A percentile compares a stretch with the other conserved stretches of the same genome.
These are phyloP conservation scores for Aspergillus japonicus DNA, from an alignment of 2,329 filamentous ascomycete genomes.

Conservation along the genomic window DNA sequence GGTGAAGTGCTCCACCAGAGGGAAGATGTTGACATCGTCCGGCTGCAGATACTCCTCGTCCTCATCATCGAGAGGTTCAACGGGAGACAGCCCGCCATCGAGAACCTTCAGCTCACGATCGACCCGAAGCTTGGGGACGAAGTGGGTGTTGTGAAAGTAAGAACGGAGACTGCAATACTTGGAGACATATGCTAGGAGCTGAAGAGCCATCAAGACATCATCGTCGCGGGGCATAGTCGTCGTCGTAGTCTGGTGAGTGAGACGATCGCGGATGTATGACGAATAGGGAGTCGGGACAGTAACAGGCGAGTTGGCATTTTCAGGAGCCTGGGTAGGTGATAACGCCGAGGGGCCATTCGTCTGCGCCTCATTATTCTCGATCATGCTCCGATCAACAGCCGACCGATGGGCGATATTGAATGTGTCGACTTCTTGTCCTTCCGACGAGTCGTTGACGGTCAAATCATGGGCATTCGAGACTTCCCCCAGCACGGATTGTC, in stretches of 20 bases:
- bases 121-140: constrained; percentile 89
- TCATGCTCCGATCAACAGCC: constrained; percentile 79
- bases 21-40: constrained; percentile 98
- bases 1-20: constrained; percentile 96
- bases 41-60: constrained; percentile 86
- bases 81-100: constrained; percentile 61
- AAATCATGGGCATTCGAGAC: constrained; percentile 70
- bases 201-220: constrained; percentile 95
- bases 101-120: constrained; percentile 78
- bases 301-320: constrained; percentile 70
- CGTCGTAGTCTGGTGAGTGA: constrained; percentile 70
- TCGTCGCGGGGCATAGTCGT: constrained; percentile 95
- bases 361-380: constrained; percentile 67
- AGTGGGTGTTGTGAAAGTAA: constrained; percentile 92
- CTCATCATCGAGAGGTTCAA: constrained; percentile 50
- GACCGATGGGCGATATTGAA: constrained; percentile 92
- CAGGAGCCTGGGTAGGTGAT: constrained; percentile 63
- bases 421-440: constrained; percentile 81
- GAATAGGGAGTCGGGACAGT: constrained; percentile 70
- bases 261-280: constrained; percentile 74
- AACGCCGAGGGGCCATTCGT: constrained; percentile 68
- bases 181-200: constrained; percentile 93
- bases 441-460: constrained; percentile 74
- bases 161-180: constrained; percentile 96
- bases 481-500: constrained; percentile 72